A percentile compares a stretch with the other conserved stretches of the same genome.
Conservation (phyloP, 129 eudicot genomes). For the Tanacetum coccineum region DNA sequence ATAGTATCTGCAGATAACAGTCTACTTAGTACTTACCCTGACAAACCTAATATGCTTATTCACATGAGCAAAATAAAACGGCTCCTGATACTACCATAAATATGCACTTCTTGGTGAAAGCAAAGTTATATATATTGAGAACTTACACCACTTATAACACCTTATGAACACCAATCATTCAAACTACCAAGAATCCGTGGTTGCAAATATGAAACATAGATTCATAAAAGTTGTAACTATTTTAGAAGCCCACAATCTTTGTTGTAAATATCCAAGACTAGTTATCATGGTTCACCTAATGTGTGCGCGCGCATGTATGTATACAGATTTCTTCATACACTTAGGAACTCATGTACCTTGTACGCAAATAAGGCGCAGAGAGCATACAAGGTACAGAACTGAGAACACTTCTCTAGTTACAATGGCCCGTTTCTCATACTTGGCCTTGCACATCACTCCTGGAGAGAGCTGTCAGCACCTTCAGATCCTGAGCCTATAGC, state of each 20-base stretch:
- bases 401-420: no score
- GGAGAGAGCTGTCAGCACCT: no score
- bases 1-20: constrained; percentile 60
- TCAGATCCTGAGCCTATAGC: no score
- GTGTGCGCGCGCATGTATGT: not conserved
- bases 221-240: no score
- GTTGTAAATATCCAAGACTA: not conserved
- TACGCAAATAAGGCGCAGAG: no score
- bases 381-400: no score
- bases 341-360: no score
- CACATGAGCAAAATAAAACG: not conserved
- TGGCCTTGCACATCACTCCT: no score
- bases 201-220: no score
- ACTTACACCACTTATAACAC: not conserved
- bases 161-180: not conserved
- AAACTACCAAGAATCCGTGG: not conserved
- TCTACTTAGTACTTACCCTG: not conserved
- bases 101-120: not conserved
- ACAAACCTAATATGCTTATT: not conserved
- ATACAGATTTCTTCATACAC: no score
- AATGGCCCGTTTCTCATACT: no score
- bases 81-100: not conserved
- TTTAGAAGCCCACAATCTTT: no score
- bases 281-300: not conserved
- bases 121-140: not conserved